phyloP scores from a whole-genome alignment of 225 moss, liverwort and hornwort genomes.

The Anthoceros angustus region DNA sequence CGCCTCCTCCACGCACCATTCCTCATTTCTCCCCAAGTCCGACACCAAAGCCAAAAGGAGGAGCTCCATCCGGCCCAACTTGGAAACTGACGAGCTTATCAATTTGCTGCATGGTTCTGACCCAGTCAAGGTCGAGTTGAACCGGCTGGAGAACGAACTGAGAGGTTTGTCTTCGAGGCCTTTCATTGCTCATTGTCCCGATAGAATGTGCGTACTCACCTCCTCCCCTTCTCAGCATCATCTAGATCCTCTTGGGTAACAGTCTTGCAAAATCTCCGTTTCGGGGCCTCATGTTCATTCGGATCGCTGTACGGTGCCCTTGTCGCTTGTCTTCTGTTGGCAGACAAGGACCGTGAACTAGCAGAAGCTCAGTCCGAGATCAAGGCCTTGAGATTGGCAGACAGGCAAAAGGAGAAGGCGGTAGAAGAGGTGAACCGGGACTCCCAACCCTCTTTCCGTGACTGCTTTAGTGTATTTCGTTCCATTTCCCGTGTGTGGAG shows the following conservation, averaged over 20 bases:
- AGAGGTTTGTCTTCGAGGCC: constrained; percentile 42
- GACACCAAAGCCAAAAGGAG: constrained; percentile 49
- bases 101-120: constrained; percentile 95
- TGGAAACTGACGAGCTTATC: constrained; percentile 68
- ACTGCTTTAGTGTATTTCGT: background rate
- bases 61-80: constrained; percentile 48
- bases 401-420: constrained; percentile 38
- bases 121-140: constrained; percentile 98
- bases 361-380: constrained; percentile 37
- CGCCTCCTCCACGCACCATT: constrained; percentile 20
- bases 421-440: constrained; percentile 34
- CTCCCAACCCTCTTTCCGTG: background rate
- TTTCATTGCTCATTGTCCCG: too few relatives aligned
- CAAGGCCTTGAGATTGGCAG: constrained; percentile 40
- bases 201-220: too few relatives aligned
- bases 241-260: too few relatives aligned
- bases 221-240: too few relatives aligned
- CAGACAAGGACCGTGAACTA: constrained; percentile 55
- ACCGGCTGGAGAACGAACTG: constrained; percentile 89
- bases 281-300: too few relatives aligned
- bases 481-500: too few relatives aligned
- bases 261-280: too few relatives aligned
- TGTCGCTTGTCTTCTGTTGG: constrained; percentile 11
- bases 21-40: constrained; percentile 34
- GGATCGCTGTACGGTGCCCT: too few relatives aligned